phyloP scores from a whole-genome alignment of 345 rosid species.

The Lumnitzera littorea region DNA sequence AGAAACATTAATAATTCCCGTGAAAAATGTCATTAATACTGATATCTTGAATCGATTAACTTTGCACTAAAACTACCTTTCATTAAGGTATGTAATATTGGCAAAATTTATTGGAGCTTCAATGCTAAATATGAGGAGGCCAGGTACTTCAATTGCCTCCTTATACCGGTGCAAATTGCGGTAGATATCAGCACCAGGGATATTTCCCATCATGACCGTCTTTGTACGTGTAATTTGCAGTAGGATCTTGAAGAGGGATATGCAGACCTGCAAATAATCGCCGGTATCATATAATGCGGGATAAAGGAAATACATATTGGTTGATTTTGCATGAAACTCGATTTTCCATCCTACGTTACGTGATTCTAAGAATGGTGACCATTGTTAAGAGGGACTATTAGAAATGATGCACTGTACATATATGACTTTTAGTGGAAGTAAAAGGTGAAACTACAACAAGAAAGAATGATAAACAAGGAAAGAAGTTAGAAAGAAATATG shows the following conservation, averaged over 20 bases:
- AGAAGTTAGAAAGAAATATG: not conserved
- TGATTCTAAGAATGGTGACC: too few relatives aligned
- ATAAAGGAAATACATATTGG: too few relatives aligned
- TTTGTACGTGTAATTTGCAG: constrained; percentile 83
- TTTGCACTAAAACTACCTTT: constrained; percentile 36
- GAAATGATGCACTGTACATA: too few relatives aligned
- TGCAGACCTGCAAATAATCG: constrained; percentile 44
- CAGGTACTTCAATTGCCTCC: constrained; percentile 63
- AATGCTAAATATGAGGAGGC: constrained; percentile 66
- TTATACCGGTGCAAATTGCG: constrained; percentile 66
- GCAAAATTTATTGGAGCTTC: constrained; percentile 89
- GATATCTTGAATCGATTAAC: too few relatives aligned
- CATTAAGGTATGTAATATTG: constrained; percentile 74
- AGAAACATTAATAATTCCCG: not conserved
- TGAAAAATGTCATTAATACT: too few relatives aligned
- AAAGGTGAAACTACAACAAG: too few relatives aligned
- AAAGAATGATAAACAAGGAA: too few relatives aligned
- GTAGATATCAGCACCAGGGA: constrained; percentile 68
- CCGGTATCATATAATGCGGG: too few relatives aligned
- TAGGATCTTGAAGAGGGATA: constrained; percentile 78
- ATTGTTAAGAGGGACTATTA: too few relatives aligned
- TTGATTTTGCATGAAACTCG: not conserved
- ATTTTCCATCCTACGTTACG: not conserved
- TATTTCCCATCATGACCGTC: constrained; percentile 65
- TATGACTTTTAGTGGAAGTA: too few relatives aligned